Evolutionary conservation across 2,329 filamentous ascomycete genomes (phyloP).

Genomic region (Didymella arachidicola): DNA sequence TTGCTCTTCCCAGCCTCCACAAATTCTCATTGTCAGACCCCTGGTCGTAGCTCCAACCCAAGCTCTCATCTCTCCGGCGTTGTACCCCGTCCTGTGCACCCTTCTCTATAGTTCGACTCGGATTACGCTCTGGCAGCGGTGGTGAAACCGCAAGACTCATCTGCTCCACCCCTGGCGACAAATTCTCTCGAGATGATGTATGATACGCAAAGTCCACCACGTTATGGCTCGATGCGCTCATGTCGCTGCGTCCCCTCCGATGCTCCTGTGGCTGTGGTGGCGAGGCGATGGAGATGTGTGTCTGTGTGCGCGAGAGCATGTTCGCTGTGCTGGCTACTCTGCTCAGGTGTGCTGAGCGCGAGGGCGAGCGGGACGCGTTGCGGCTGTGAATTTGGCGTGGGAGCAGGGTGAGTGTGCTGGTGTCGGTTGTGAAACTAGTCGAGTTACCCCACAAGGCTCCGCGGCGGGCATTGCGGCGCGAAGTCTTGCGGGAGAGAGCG

Average conservation of each 20-base stretch:
- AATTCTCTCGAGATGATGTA: background rate
- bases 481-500: conserved; percentile 19
- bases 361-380: conserved; percentile 6
- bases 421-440: conserved; percentile 6
- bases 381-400: background rate
- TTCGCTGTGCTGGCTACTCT: conserved; percentile 7
- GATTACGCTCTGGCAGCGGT: conserved; percentile 1
- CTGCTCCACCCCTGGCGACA: background rate
- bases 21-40: conserved; percentile 1
- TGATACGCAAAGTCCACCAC: conserved; percentile 6
- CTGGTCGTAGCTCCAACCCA: conserved; percentile 2
- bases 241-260: background rate
- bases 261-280: background rate
- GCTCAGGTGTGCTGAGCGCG: conserved; percentile 7
- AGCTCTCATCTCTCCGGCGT: background rate
- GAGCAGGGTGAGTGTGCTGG: conserved; percentile 12
- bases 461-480: conserved; percentile 17
- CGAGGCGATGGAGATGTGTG: background rate
- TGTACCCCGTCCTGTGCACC: background rate
- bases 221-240: background rate
- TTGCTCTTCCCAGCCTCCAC: conserved; percentile 2
- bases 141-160: conserved; percentile 9
- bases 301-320: conserved; percentile 5
- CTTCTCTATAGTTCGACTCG: background rate
- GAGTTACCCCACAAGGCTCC: conserved; percentile 19